Base-by-base conservation (phyloP, 805 yeast genomes). In the Candida adriatica region DNA sequence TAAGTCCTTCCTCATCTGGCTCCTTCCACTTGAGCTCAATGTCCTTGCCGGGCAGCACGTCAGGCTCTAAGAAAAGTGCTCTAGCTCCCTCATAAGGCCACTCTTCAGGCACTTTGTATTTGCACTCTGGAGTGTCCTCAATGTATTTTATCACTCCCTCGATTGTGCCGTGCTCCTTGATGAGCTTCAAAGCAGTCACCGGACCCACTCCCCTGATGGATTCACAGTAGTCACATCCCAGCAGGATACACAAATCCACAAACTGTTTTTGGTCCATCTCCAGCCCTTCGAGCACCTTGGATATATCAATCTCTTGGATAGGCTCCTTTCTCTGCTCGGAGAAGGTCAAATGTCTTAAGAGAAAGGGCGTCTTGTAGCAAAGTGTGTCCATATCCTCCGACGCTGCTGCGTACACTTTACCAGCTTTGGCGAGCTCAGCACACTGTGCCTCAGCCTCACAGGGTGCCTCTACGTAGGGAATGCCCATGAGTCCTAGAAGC, bases 371-470 rank as follows among this genome's bases (percentile, higher is more conserved):
- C 35, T 75, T 79, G 53, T 90, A 92, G 51, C 97, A 92, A 34
- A 92, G 57, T 1, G 98, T 92, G 59, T 92, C 98, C 98, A 92
- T 92, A 73, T 92, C 98, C 56, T 92, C 98, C 6, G 95, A 82
- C 1, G 96, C 98, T 3, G 97, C 95, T 7, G 95, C 98, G 53
- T 79, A 92, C 0, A 90, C 97, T 51, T 86, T 87, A 2, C 95
- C 96, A 9, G 75, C 73, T 36, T 76, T 73, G 4, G 96, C 96
- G 29, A 92, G 61, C 41, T 77, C 92, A 0, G 98, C 97, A 64
- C 98, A 92, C 50, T 92, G 97, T 0, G 98, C 95, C 56, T 92
- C 99, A 2, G 99, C 99, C 58, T 92, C 99, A 54, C 96, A 80
- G 2, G 99, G 98, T 0, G 98, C 97, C 33, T 75, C 77, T 5